Percentiles rank a stretch among this genome's conserved stretches.
These are phyloP conservation scores for Geosiphon pyriformis DNA, from an alignment of 192 early-diverging fungal species.

Conservation along the genomic window DNA sequence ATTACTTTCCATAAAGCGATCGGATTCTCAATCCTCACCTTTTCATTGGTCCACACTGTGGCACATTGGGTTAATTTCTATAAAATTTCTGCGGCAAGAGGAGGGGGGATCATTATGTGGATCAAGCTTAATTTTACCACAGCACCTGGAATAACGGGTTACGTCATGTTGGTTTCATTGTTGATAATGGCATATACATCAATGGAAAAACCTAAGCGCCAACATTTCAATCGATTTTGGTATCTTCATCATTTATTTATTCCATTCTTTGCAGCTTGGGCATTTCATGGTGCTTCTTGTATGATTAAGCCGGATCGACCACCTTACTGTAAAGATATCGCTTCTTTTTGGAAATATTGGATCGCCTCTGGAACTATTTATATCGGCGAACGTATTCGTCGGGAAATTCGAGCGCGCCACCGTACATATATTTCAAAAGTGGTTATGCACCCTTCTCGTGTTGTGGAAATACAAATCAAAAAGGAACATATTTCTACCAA, in stretches of 20 bases:
- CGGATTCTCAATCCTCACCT: conserved; percentile 62
- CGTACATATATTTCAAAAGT: conserved; percentile 60
- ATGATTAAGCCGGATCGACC: conserved; percentile 41
- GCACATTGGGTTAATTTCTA: conserved; percentile 58
- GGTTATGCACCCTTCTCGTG: conserved; percentile 67
- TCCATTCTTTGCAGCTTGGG: conserved; percentile 57
- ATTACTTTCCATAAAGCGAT: conserved; percentile 71
- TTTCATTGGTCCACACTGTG: conserved; percentile 54
- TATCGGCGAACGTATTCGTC: conserved; percentile 55
- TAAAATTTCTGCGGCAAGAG: conserved; percentile 19
- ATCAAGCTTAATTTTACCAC: conserved; percentile 35
- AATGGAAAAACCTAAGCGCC: conserved; percentile 46
- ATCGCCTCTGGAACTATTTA: conserved; percentile 52
- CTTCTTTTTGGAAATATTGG: conserved; percentile 58
- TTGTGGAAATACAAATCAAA: conserved; percentile 67
- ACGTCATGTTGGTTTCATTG: conserved; percentile 57
- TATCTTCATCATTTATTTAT: conserved; percentile 74
- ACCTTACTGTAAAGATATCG: conserved; percentile 40
- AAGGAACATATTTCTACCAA: conserved; percentile 43
- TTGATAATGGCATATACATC: conserved; percentile 56
- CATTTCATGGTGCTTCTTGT: conserved; percentile 61
- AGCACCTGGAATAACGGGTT: conserved; percentile 61
- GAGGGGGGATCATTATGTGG: conserved; percentile 30
- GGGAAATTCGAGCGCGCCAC: conserved; percentile 52
- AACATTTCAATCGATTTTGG: conserved; percentile 73